These are phyloP conservation scores for Lupinus albus DNA, from an alignment of 306 rosid species.

Conservation along the genomic window DNA sequence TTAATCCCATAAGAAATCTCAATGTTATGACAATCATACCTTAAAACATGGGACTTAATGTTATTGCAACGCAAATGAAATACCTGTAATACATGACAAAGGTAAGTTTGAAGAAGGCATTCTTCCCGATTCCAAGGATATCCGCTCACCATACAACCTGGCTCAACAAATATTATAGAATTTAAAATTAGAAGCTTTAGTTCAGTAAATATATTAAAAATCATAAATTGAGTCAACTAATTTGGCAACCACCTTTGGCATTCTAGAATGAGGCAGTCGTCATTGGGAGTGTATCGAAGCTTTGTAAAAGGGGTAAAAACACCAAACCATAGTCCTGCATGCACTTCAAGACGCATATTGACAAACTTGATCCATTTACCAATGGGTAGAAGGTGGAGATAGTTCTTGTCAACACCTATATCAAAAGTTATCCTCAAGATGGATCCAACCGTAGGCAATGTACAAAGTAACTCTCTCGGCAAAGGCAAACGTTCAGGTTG, in stretches of 20 bases:
- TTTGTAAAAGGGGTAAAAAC: constrained; percentile 53
- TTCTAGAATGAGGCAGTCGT: constrained; percentile 44
- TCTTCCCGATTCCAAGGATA: constrained; percentile 32
- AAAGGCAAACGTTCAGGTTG: constrained; percentile 47
- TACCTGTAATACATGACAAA: constrained; percentile 55
- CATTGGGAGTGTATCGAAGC: constrained; percentile 48
- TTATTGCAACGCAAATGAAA: constrained; percentile 31
- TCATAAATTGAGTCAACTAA: constrained; percentile 24
- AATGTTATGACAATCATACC: not conserved
- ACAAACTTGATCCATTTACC: constrained; percentile 66
- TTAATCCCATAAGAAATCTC: constrained; percentile 25
- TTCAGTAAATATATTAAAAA: not conserved
- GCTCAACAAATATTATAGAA: constrained; percentile 1
- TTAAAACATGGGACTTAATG: not conserved
- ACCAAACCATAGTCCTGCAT: constrained; percentile 62
- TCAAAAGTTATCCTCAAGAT: constrained; percentile 54
- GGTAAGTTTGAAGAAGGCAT: constrained; percentile 53
- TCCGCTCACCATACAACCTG: constrained; percentile 57
- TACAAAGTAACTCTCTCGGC: constrained; percentile 52
- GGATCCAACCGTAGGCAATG: constrained; percentile 62
- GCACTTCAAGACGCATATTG: constrained; percentile 52
- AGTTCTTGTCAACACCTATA: constrained; percentile 36
- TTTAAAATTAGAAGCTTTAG: not conserved
- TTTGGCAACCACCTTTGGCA: constrained; percentile 61
- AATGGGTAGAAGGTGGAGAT: constrained; percentile 36